Evolutionary conservation across 2,329 filamentous ascomycete genomes (phyloP).

Genomic region (Colletotrichum acutatum): DNA sequence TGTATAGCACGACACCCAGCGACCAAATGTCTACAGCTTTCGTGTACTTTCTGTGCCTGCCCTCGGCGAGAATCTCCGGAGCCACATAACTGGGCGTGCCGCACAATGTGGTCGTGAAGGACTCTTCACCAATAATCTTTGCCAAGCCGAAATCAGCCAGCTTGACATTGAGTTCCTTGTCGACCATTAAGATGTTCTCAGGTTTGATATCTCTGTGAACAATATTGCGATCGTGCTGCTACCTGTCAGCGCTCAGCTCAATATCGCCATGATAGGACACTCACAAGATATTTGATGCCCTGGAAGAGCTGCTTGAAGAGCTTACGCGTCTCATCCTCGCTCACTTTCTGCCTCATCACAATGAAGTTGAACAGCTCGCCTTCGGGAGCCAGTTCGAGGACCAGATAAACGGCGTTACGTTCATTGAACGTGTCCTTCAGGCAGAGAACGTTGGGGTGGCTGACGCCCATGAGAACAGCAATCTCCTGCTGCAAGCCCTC

Average conservation of each 20-base stretch:
- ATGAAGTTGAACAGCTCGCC: slow-evolving; percentile 98
- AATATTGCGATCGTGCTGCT: slow-evolving; percentile 93
- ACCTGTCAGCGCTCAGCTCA: slow-evolving; percentile 42
- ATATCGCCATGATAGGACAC: slow-evolving; percentile 41
- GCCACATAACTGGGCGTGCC: slow-evolving; percentile 98
- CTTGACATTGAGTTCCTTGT: slow-evolving; percentile 88
- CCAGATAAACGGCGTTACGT: slow-evolving; percentile 87
- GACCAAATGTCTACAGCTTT: slow-evolving; percentile 98
- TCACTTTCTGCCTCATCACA: slow-evolving; percentile 88
- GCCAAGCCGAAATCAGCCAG: slow-evolving; percentile 96
- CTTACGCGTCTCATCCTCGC: slow-evolving; percentile 84
- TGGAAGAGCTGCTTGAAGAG: slow-evolving; percentile 93
- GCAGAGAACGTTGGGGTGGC: slow-evolving; percentile 91
- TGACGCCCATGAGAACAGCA: slow-evolving; percentile 95
- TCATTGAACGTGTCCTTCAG: slow-evolving; percentile 97
- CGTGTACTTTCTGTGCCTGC: slow-evolving; percentile 86
- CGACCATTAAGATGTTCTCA: slow-evolving; percentile 91
- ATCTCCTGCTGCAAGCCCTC: slow-evolving; percentile 95
- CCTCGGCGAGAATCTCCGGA: slow-evolving; percentile 90
- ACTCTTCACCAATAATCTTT: slow-evolving; percentile 98
- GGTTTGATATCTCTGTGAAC: slow-evolving; percentile 98
- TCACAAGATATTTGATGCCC: slow-evolving; percentile 92
- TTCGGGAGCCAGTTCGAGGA: slow-evolving; percentile 89
- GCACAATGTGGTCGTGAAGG: slow-evolving; percentile 95
- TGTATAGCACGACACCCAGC: slow-evolving; percentile 96